Percentiles rank a stretch among this genome's conserved stretches.
phyloP scores from a whole-genome alignment of 371 early-diverging fungal species.

The Mortierella sp. region DNA sequence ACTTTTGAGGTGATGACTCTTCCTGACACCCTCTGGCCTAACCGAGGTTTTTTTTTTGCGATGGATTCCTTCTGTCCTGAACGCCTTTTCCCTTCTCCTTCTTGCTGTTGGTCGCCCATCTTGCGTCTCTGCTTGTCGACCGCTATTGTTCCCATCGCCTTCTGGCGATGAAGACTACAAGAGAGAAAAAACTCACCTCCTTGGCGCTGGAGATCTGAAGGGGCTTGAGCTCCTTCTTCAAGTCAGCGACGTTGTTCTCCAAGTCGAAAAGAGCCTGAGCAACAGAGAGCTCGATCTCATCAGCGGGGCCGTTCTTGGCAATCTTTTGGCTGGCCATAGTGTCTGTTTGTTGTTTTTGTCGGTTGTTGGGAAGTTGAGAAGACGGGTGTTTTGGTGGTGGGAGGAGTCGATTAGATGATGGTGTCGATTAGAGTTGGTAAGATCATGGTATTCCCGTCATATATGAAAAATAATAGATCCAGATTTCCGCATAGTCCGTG shows the following conservation, averaged over 20 bases:
- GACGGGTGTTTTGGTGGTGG: neutral
- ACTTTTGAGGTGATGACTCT: neutral
- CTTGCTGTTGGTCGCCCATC: neutral
- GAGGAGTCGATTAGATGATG: conserved; percentile 21
- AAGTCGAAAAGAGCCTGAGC: conserved; percentile 97
- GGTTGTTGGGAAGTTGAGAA: neutral
- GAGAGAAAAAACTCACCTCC: conserved; percentile 78
- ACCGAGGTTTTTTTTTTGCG: neutral
- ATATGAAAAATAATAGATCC: neutral
- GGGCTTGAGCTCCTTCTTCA: conserved; percentile 95
- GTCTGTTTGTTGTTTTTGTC: conserved; percentile 16
- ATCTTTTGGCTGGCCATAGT: conserved; percentile 70
- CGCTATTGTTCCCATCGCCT: neutral
- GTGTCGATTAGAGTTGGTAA: conserved; percentile 15
- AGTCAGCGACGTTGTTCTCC: conserved; percentile 93
- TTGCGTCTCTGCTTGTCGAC: neutral
- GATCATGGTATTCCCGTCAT: neutral
- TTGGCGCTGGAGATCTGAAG: conserved; percentile 95
- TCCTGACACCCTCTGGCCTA: neutral
- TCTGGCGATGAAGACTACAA: neutral
- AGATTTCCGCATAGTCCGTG: conserved; percentile 1
- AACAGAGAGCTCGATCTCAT: conserved; percentile 94
- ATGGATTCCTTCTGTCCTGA: neutral
- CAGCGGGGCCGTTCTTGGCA: conserved; percentile 88
- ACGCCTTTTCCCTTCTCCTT: neutral